Base-by-base conservation (phyloP, 768 basidiomycete species). In the Termitomyces sp. region DNA sequence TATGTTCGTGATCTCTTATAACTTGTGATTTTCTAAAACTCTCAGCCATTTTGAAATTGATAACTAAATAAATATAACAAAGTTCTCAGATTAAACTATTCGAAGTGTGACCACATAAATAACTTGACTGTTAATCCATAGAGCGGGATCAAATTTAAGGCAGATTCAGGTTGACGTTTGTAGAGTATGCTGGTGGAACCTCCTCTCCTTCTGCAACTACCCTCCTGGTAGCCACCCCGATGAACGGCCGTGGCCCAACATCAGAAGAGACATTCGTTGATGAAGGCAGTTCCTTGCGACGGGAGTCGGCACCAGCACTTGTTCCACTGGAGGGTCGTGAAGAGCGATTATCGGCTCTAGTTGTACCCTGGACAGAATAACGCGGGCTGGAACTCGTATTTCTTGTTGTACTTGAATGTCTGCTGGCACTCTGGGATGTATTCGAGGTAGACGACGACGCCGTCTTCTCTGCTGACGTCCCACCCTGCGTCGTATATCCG, bases 401-500 rank as follows among this genome's bases (percentile, higher is more conserved):
- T 18, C 22, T 13, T n/a, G 33, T 16, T 11, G 22, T 20, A 6
- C n/a, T 20, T 11, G 20, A 1, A 16, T 18, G 24, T n/a, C 13
- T 45, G 18, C 20, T 52, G 26, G 8, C 2, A 26, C 22, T 28
- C 16, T 38, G 33, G 13, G 41, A 52, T 14, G n/a, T 11, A 33
- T 9, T 28, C 8, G 41, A 16, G 3, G 50, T 36, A 4, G 26
- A 5, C 9, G 56, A 36, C 36, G 56, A 35, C 2, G 20, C n/a
- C 13, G 40, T 33, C 24, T 54, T 58, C 24, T 58, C 57, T 33
- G 52, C 52, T 20, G 22, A 58, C 2, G 57, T 54, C 18, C 57
- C 57, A 40, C 52, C 57, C 20, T 28, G 38, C 5, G 40, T 50
- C 49, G 46, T 56, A 26, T 51, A 56, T 30, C 56, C 56, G 11